Base-by-base conservation (phyloP, 2,329 filamentous ascomycete genomes). In the Cryphonectria naterciae region DNA sequence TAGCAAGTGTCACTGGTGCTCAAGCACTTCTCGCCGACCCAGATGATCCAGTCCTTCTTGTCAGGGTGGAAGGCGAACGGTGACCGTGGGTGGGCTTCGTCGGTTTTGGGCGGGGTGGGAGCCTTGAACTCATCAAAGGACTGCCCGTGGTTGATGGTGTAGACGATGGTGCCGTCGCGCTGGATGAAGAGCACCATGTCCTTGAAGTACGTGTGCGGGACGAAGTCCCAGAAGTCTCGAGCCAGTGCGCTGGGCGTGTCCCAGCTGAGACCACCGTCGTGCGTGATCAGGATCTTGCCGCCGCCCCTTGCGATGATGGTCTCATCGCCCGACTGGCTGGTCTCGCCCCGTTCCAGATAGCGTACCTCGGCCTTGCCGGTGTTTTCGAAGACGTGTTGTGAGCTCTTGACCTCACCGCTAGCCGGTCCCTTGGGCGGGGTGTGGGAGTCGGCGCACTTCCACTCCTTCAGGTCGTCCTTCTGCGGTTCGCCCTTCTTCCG, bases 191-290 rank as follows among this genome's bases (percentile, higher is more conserved):
- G 99, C 39, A 96, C 92, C 56, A 91, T 87, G 77, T 98, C 94
- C 76, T 93, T 94, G 80, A 93, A 91, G 81, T 94, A 92, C 64
- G 85, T 85, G 78, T 99, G 94, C 35, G 92, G 92, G 70, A 92
- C 87, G 74, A 99, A 93, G 28, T 83, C 85, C 61, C 86, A 83
- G 70, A 98, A 88, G 74, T 95, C 89, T 43, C 89, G 88, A 70
- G 92, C 85, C 2, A 97, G 86, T 61, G 91, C 90, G 68, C 86
- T 77, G 19, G 83, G 80, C 58, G 79, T 84, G 35, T 89, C 83
- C 95, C 96, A 99, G 1, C 83, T 90, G 82, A 97, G 97, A 77
- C 96, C 96, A 77, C 98, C 95, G 78, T 99, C 90, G 68, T 90
- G 88, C 0, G 93, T 93, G 69, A 97, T 86, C 80, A 87, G 94